Conservation (phyloP, 2,329 filamentous ascomycete species). For the Cladosporium sp. region DNA sequence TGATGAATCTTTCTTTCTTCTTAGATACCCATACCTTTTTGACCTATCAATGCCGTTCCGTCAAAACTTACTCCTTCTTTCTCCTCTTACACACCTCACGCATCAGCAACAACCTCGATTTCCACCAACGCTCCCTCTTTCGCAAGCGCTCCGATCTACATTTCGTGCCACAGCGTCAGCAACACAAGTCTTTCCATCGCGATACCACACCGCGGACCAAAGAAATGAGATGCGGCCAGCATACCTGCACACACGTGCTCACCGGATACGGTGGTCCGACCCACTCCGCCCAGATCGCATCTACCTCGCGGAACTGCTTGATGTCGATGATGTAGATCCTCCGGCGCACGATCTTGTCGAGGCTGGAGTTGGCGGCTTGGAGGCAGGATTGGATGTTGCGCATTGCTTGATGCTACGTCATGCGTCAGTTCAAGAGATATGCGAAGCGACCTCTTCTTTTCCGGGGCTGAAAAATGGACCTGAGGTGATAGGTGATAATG, state of each 20-base stretch:
- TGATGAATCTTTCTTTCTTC: background rate
- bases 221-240: background rate
- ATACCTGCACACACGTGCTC: conserved; percentile 25
- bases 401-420: conserved; percentile 23
- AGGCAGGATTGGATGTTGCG: conserved; percentile 25
- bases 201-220: background rate
- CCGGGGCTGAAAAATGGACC: too few relatives aligned
- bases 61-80: too few relatives aligned
- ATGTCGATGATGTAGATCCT: conserved; percentile 27
- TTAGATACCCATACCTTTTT: background rate
- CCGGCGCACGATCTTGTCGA: conserved; percentile 24
- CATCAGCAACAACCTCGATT: conserved; percentile 25
- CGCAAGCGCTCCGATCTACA: conserved; percentile 21
- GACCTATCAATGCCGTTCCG: background rate
- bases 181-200: background rate
- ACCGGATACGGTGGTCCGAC: conserved; percentile 22
- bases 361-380: conserved; percentile 20
- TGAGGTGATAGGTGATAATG: too few relatives aligned
- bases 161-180: background rate
- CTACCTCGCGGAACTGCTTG: conserved; percentile 23
- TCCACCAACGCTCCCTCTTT: conserved; percentile 27
- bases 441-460: too few relatives aligned
- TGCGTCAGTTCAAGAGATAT: too few relatives aligned
- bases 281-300: conserved; percentile 22
- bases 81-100: background rate